phyloP scores from a whole-genome alignment of 2,329 filamentous ascomycete species.

The Fusarium tupiense region DNA sequence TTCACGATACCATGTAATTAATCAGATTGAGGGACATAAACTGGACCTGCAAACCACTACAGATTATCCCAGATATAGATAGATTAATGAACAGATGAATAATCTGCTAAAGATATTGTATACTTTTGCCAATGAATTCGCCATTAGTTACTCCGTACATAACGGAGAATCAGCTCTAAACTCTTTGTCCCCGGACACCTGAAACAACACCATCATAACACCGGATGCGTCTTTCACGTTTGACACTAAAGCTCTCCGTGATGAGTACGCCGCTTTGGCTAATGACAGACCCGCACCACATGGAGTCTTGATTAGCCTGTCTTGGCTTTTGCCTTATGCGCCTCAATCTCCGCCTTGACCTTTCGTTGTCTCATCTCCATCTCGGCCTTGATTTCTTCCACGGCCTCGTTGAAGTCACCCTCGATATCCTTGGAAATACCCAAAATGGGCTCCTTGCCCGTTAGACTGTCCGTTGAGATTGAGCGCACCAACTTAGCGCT shows the following conservation, averaged over 20 bases:
- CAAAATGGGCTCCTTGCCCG: slow-evolving; percentile 70
- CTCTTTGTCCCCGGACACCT: background rate
- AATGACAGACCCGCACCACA: background rate
- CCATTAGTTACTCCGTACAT: background rate
- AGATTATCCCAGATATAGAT: slow-evolving; percentile 31
- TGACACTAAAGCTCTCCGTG: background rate
- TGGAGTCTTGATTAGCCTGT: background rate
- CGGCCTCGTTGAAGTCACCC: slow-evolving; percentile 79
- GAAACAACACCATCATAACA: slow-evolving; percentile 9
- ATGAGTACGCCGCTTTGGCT: background rate
- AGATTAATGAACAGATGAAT: slow-evolving; percentile 37
- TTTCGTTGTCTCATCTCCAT: slow-evolving; percentile 63
- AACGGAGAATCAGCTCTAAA: background rate
- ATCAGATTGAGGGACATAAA: slow-evolving; percentile 13
- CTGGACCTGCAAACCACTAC: slow-evolving; percentile 6
- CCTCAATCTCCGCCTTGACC: slow-evolving; percentile 70
- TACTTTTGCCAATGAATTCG: background rate
- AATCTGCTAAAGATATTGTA: slow-evolving; percentile 10
- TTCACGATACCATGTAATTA: slow-evolving; percentile 44
- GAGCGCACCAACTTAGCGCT: slow-evolving; percentile 59
- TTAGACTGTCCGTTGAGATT: slow-evolving; percentile 67
- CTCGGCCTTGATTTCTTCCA: slow-evolving; percentile 78
- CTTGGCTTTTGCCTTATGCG: slow-evolving; percentile 42
- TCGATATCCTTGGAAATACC: slow-evolving; percentile 83
- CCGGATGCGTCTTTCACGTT: background rate